Evolutionary conservation across 139 green algal species (phyloP).

Genomic region (Micractinium conductrix): DNA sequence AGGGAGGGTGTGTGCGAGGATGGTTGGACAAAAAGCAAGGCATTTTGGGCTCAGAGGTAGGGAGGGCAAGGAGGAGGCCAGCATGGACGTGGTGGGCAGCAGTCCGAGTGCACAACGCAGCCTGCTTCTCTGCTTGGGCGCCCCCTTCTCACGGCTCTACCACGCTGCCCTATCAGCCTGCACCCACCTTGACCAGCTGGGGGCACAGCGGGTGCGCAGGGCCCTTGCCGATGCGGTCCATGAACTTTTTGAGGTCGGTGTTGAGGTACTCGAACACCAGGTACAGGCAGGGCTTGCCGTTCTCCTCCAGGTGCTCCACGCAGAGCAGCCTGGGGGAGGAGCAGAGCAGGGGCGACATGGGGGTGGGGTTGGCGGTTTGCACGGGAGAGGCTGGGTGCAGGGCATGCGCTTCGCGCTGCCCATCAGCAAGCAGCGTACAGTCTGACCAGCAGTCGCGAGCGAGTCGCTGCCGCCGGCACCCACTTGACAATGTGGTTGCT

Average conservation of each 20-base stretch:
- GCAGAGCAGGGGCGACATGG: neutral
- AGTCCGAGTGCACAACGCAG: too few species aligned
- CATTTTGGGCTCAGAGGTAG: too few species aligned
- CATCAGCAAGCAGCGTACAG: neutral
- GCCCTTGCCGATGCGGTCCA: constrained; percentile 93
- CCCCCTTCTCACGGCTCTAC: too few species aligned
- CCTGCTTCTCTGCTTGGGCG: too few species aligned
- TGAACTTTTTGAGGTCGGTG: constrained; percentile 99
- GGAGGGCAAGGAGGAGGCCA: too few species aligned
- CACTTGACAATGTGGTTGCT: constrained; percentile 94
- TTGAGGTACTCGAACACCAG: constrained; percentile 98
- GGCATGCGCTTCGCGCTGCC: neutral
- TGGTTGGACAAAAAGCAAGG: too few species aligned
- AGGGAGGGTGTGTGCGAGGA: too few species aligned
- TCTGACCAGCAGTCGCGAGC: neutral
- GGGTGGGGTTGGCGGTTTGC: neutral
- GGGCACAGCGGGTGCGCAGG: constrained; percentile 66
- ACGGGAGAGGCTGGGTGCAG: neutral
- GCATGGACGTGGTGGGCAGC: too few species aligned
- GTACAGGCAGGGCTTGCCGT: constrained; percentile 96
- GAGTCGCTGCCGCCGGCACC: neutral
- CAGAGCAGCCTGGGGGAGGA: constrained; percentile 82
- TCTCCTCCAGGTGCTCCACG: constrained; percentile 97
- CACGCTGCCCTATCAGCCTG: too few species aligned
- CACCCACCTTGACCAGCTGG: constrained; percentile 74